Conservation (phyloP, 768 basidiomycete genomes). For the Tulasnella calospora region DNA sequence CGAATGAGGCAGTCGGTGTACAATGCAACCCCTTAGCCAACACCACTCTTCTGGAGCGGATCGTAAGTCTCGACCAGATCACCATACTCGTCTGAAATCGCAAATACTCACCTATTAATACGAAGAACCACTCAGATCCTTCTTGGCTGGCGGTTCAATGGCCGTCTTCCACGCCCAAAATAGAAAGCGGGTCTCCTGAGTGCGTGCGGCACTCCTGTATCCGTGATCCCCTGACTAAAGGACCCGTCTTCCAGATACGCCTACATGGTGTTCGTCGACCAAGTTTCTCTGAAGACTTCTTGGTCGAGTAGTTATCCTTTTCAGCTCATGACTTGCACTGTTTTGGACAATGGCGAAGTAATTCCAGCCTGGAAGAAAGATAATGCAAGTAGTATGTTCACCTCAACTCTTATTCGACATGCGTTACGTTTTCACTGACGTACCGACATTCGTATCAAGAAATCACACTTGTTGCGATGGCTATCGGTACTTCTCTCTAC, state of each 20-base stretch:
- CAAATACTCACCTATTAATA: too few relatives aligned
- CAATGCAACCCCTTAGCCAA: too few relatives aligned
- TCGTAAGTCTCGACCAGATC: not conserved
- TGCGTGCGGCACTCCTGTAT: too few relatives aligned
- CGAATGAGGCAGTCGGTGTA: too few relatives aligned
- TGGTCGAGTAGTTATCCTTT: not conserved
- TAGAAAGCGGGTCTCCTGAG: too few relatives aligned
- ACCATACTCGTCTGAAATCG: not conserved
- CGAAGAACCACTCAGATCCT: not conserved
- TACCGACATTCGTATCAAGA: not conserved
- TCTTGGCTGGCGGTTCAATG: not conserved
- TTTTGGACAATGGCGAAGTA: not conserved
- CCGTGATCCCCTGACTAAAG: too few relatives aligned
- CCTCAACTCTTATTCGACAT: not conserved
- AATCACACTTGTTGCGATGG: not conserved
- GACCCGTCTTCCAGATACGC: not conserved
- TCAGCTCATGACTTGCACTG: not conserved
- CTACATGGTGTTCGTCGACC: too few relatives aligned
- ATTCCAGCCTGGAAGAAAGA: not conserved
- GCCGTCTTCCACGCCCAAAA: not conserved
- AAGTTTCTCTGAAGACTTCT: not conserved
- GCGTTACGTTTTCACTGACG: not conserved
- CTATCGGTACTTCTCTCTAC: not conserved
- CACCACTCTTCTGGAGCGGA: too few relatives aligned
- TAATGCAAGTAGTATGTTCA: not conserved